Conservation (phyloP, 305 asterid species). For the Coffea humblotiana region DNA sequence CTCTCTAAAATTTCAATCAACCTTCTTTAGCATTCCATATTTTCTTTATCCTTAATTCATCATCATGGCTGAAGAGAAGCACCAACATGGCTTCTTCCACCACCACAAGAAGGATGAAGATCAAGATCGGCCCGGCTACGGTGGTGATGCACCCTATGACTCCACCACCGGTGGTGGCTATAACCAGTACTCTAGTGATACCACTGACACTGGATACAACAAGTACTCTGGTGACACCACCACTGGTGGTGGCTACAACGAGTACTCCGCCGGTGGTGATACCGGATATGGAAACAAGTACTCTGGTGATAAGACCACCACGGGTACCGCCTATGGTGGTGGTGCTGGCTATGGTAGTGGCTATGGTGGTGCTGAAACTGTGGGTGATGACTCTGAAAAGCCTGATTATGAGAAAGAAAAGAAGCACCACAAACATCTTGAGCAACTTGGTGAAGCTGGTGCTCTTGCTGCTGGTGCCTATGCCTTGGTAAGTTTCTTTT, state of each 20-base stretch:
- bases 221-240: not conserved
- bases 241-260: not conserved
- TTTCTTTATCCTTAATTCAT: not conserved
- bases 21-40: not conserved
- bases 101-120: constrained; percentile 21
- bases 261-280: not conserved
- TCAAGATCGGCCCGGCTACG: constrained; percentile 21
- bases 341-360: not conserved
- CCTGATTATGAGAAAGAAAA: constrained; percentile 43
- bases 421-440: constrained; percentile 52
- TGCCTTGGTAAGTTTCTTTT: constrained; percentile 39
- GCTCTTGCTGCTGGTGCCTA: constrained; percentile 52
- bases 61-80: constrained; percentile 20
- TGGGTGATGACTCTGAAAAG: not conserved
- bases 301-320: not conserved
- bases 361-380: not conserved
- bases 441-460: constrained; percentile 51
- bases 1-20: no score
- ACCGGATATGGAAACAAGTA: not conserved
- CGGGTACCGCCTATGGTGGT: not conserved
- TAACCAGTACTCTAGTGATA: not conserved
- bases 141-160: constrained; percentile 1
- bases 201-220: not conserved
- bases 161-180: not conserved
- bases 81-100: constrained; percentile 5